A percentile compares a stretch with the other conserved stretches of the same genome.
These are phyloP conservation scores for Fusarium papillatum DNA, from an alignment of 2,329 filamentous ascomycete species.

Conservation along the genomic window DNA sequence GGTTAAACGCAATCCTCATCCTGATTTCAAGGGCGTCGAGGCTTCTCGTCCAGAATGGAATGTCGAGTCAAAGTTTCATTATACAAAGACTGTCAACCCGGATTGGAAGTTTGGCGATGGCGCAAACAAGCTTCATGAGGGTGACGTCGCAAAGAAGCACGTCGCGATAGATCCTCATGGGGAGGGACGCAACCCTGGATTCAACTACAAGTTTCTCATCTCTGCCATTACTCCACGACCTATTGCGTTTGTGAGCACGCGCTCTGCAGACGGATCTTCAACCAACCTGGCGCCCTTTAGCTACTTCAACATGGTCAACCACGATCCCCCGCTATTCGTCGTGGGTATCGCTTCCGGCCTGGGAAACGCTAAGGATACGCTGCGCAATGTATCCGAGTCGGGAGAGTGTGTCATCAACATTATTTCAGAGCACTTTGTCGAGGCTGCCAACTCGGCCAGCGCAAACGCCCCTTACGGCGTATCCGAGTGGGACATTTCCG, in stretches of 20 bases:
- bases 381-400: constrained; percentile 79
- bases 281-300: constrained; percentile 89
- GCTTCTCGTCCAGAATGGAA: constrained; percentile 74
- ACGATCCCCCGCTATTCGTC: constrained; percentile 89
- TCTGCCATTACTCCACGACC: constrained; percentile 86
- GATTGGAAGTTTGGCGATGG: constrained; percentile 77
- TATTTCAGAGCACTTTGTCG: constrained; percentile 85
- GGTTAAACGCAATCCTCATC: constrained; percentile 69
- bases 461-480: constrained; percentile 84
- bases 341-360: constrained; percentile 63
- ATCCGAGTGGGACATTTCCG: constrained; percentile 85
- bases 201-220: constrained; percentile 96
- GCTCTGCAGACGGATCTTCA: constrained; percentile 68
- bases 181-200: constrained; percentile 72
- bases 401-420: constrained; percentile 90
- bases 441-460: constrained; percentile 87
- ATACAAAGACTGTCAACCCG: constrained; percentile 74
- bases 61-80: constrained; percentile 59
- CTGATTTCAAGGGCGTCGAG: constrained; percentile 82
- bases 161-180: constrained; percentile 86
- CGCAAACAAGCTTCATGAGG: constrained; percentile 64
- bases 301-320: constrained; percentile 86
- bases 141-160: constrained; percentile 63
- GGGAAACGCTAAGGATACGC: constrained; percentile 79
- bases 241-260: constrained; percentile 74